These are phyloP conservation scores for Pichia sp. DNA, from an alignment of 1,139 yeast genomes.

Conservation along the genomic window DNA sequence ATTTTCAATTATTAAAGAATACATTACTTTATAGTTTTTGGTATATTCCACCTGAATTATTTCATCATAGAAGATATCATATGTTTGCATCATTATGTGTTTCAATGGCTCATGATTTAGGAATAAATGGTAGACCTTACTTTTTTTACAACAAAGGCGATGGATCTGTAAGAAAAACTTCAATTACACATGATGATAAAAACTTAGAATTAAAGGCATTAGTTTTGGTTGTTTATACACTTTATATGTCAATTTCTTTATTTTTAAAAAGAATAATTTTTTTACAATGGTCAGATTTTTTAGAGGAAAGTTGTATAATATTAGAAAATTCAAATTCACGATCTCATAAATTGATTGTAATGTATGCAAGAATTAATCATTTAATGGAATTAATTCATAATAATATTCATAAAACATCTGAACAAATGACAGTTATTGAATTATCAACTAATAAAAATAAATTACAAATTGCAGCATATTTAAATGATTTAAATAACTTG, in stretches of 20 bases:
- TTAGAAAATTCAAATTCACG: conserved; percentile 37
- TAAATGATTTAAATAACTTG: conserved; percentile 36
- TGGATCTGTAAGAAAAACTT: conserved; percentile 31
- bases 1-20: conserved; percentile 60
- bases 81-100: conserved; percentile 60
- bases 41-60: conserved; percentile 81
- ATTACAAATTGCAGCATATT: conserved; percentile 39
- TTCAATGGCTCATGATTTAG: conserved; percentile 70
- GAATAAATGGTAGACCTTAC: conserved; percentile 51
- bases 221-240: conserved; percentile 43
- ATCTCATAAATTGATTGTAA: conserved; percentile 41
- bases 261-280: conserved; percentile 47
- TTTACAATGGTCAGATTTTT: conserved; percentile 52
- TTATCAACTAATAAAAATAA: conserved; percentile 28
- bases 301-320: conserved; percentile 54
- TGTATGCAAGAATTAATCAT: conserved; percentile 54
- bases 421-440: conserved; percentile 22
- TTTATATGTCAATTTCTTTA: conserved; percentile 47
- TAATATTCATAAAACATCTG: conserved; percentile 36
- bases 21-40: conserved; percentile 60
- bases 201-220: conserved; percentile 39
- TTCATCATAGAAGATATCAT: conserved; percentile 73
- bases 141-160: conserved; percentile 36
- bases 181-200: conserved; percentile 26
- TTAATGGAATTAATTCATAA: conserved; percentile 59